A percentile compares a stretch with the other conserved stretches of the same genome.
phyloP scores from a whole-genome alignment of 2,329 filamentous ascomycete genomes.

The Colletotrichum somersetense region DNA sequence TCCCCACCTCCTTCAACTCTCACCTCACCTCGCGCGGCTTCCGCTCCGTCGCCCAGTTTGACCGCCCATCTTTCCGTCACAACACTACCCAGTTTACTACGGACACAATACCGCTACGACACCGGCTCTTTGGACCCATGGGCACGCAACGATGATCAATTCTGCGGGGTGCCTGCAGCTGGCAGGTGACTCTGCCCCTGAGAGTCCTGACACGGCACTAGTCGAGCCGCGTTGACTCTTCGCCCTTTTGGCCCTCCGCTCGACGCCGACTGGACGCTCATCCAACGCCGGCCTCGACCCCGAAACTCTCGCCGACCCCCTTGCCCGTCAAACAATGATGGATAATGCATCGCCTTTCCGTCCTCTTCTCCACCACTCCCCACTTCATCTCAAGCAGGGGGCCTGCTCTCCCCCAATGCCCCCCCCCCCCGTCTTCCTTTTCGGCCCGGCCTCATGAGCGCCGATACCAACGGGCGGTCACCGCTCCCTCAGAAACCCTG shows the following conservation, averaged over 20 bases:
- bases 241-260: not conserved
- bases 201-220: not conserved
- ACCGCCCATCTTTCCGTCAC: not conserved
- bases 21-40: not conserved
- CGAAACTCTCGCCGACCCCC: constrained; percentile 8
- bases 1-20: too few species aligned
- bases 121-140: not conserved
- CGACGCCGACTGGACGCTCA: not conserved
- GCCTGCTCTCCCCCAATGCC: not conserved
- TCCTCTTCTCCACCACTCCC: constrained; percentile 1
- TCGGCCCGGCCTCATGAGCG: constrained; percentile 35
- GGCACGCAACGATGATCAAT: constrained; percentile 12
- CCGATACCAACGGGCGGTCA: constrained; percentile 24
- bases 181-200: constrained; percentile 1
- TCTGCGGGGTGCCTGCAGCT: constrained; percentile 34
- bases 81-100: not conserved
- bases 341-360: not conserved
- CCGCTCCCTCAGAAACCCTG: not conserved
- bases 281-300: not conserved
- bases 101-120: not conserved
- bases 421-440: constrained; percentile 7
- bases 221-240: not conserved
- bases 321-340: not conserved
- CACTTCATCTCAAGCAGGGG: constrained; percentile 8
- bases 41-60: not conserved